Percentiles rank a stretch among this genome's conserved stretches.
Evolutionary conservation across 768 basidiomycete genomes (phyloP).

Genomic region (Exidia glandulosa): DNA sequence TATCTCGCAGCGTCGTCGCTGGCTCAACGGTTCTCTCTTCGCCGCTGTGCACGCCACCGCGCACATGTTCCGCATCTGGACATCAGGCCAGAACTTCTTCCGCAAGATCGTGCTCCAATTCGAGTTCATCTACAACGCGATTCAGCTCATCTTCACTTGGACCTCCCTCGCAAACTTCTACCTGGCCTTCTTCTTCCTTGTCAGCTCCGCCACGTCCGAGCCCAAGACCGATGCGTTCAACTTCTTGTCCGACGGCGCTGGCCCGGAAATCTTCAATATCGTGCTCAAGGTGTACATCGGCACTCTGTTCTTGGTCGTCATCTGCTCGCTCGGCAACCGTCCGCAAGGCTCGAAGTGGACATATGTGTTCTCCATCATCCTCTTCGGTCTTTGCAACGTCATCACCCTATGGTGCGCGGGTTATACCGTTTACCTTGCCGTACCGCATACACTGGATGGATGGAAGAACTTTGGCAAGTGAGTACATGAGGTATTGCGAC

Average conservation of each 20-base stretch:
- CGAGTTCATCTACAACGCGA: constrained; percentile 84
- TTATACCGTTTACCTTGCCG: constrained; percentile 80
- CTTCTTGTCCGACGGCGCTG: constrained; percentile 63
- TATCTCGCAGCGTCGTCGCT: constrained; percentile 87
- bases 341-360: constrained; percentile 83
- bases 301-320: constrained; percentile 67
- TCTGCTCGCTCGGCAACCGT: constrained; percentile 86
- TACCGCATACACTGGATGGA: constrained; percentile 60
- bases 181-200: constrained; percentile 86
- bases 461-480: constrained; percentile 69
- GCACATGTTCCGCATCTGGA: constrained; percentile 82
- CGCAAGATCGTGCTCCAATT: constrained; percentile 70
- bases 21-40: constrained; percentile 84
- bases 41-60: constrained; percentile 88
- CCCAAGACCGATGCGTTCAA: constrained; percentile 60
- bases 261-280: constrained; percentile 62
- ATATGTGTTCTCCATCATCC: constrained; percentile 61
- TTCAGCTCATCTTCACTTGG: constrained; percentile 91
- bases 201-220: constrained; percentile 63
- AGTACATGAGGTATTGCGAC: constrained; percentile 16
- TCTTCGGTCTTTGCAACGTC: constrained; percentile 68
- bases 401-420: constrained; percentile 84
- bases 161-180: constrained; percentile 90
- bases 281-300: constrained; percentile 73
- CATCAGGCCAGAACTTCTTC: constrained; percentile 81